Conservation (phyloP, 176 grass and related monocot species). For the Rhipidocladum racemiflorum region DNA sequence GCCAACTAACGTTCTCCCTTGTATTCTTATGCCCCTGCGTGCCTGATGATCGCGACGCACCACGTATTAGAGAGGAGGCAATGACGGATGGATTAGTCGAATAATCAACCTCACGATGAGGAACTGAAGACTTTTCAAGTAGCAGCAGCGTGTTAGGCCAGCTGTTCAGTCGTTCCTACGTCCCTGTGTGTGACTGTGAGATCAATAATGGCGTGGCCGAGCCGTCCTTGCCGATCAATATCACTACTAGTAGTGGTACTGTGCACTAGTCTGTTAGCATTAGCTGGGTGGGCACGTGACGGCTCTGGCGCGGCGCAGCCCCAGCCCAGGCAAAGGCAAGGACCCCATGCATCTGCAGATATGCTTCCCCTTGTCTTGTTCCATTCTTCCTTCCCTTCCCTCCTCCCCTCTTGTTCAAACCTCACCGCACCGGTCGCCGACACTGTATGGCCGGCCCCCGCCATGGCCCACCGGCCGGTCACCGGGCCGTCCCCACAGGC, state of each 20-base stretch:
- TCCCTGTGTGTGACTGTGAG: neutral
- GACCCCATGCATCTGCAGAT: neutral
- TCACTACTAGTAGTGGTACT: neutral
- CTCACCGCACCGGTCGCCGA: neutral
- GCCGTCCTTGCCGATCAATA: neutral
- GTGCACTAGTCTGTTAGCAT: neutral
- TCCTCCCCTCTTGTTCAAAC: neutral
- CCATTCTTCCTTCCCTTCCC: neutral
- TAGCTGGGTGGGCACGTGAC: neutral
- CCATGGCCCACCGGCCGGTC: neutral
- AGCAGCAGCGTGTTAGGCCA: neutral
- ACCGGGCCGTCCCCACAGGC: neutral
- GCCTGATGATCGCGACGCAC: constrained; percentile 5
- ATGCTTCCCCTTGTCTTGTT: neutral
- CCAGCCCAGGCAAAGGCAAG: no score
- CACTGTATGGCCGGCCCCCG: neutral
- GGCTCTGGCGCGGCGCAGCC: neutral
- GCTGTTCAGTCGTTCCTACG: neutral
- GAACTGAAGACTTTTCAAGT: neutral
- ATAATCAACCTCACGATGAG: neutral
- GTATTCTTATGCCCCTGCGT: no score
- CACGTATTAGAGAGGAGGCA: neutral
- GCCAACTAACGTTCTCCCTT: neutral
- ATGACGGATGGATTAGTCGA: neutral
- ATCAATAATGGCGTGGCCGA: neutral